Base-by-base conservation (phyloP, 768 basidiomycete species). In the Tulasnella sp. region DNA sequence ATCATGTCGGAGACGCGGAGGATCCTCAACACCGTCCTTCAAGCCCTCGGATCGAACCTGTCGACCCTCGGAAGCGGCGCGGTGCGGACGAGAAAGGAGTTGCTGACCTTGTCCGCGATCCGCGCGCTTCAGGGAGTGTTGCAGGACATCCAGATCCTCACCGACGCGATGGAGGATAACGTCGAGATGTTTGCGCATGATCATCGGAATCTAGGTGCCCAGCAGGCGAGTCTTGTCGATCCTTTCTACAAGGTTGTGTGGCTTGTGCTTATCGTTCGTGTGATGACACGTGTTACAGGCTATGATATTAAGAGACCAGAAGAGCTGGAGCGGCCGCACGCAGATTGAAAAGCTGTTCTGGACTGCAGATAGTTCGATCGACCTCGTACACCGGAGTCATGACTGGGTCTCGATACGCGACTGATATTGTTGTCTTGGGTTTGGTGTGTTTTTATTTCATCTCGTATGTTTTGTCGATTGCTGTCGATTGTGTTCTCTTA, bases 251-350 rank as follows among this genome's bases (percentile, higher is more conserved):
- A 15, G 3, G 27, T 53, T 45, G 31, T 40, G 12, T 27, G 21
- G 19, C 39, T 59, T 57, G 14, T 19, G 23, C 19, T 48, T 49
- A 29, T 9, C 21, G 43, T 8, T 4, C 41, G 49, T 17, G 63
- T 21, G 53, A 57, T 45, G 43, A 59, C 42, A 19, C 49, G 17
- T 35, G 51, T 36, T 50, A 25, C 62, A 94, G 87, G 94, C 94
- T 15, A 93, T 96, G 83, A 90, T 98, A 57, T 73, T 99, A 11
- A 79, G 94, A 23, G 88, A 93, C 65, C 96, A 99, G 68, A 91
- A 90, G 69, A 86, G 86, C 66, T 98, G 94, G 94, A 96, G 83
- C 61, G 81, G 82, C 23, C 76, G 91, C 49, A 92, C 88, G 63
- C 82, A 87, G 14, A 96, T 87, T 19, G 96, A 99, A 68, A 77